These are phyloP conservation scores for Thuja plicata DNA, from an alignment of 83 land plant genomes.

Conservation along the genomic window DNA sequence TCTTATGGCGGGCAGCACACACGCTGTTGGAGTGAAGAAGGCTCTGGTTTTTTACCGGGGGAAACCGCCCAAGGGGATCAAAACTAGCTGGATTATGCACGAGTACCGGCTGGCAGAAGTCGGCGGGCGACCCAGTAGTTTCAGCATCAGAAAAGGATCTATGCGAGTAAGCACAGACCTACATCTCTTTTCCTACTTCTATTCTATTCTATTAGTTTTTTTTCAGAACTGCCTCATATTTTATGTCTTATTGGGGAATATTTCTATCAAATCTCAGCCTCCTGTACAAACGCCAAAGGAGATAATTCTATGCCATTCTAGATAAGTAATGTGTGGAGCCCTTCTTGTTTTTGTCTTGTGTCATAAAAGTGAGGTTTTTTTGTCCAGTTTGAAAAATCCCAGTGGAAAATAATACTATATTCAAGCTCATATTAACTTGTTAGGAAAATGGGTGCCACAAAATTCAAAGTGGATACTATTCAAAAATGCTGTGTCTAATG, in stretches of 20 bases:
- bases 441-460: not conserved
- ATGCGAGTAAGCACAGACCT: not conserved
- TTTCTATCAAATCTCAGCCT: not conserved
- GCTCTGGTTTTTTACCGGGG: conserved; percentile 7
- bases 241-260: too few species aligned
- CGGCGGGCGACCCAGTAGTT: not conserved
- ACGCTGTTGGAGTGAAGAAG: not conserved
- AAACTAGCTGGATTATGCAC: conserved; percentile 13
- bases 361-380: not conserved
- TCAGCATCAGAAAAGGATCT: conserved; percentile 1
- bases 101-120: not conserved
- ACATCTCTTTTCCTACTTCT: not conserved
- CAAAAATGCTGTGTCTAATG: not conserved
- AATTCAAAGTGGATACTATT: not conserved
- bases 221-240: not conserved
- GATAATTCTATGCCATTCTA: not conserved
- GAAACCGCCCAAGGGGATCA: not conserved
- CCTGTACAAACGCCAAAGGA: not conserved
- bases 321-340: not conserved
- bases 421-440: not conserved
- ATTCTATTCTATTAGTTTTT: too few species aligned
- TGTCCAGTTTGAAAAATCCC: not conserved
- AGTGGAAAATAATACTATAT: not conserved
- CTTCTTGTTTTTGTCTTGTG: not conserved
- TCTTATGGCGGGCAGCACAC: not conserved